Evolutionary conservation across 305 asterid genomes (phyloP).

Genomic region (Withania somnifera): DNA sequence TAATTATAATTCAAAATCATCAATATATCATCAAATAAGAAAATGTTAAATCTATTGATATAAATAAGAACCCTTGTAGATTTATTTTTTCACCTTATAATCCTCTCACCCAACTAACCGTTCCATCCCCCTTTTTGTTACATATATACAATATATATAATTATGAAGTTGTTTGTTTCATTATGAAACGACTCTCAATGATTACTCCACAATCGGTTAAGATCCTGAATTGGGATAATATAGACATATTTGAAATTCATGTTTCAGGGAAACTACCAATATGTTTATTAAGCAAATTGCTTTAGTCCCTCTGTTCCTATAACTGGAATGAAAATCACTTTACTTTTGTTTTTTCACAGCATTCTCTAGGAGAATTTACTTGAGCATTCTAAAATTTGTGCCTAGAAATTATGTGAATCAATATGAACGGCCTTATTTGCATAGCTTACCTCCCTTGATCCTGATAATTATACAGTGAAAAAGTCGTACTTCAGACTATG

Average conservation of each 20-base stretch:
- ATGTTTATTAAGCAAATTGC: not conserved
- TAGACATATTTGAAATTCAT: not conserved
- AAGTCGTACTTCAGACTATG: conserved; percentile 63
- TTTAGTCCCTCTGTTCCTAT: not conserved
- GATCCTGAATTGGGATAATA: not conserved
- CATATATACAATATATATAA: not conserved
- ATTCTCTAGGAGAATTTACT: not conserved
- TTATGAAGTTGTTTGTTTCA: not conserved
- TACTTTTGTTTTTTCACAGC: not conserved
- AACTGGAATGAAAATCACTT: not conserved
- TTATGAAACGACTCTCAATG: not conserved
- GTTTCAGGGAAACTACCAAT: not conserved
- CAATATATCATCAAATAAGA: no score
- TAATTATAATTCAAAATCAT: no score
- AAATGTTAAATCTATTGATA: no score
- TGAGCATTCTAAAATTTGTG: not conserved
- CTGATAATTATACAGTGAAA: conserved; percentile 48
- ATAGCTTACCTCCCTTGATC: conserved; percentile 4
- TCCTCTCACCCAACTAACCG: not conserved
- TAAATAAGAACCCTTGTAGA: no score
- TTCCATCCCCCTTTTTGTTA: not conserved
- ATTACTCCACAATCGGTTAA: not conserved
- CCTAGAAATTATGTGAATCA: not conserved
- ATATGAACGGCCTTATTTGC: not conserved
- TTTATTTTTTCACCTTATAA: not conserved